Conservation (phyloP, 768 basidiomycete species). For the Lenzites betulinus region DNA sequence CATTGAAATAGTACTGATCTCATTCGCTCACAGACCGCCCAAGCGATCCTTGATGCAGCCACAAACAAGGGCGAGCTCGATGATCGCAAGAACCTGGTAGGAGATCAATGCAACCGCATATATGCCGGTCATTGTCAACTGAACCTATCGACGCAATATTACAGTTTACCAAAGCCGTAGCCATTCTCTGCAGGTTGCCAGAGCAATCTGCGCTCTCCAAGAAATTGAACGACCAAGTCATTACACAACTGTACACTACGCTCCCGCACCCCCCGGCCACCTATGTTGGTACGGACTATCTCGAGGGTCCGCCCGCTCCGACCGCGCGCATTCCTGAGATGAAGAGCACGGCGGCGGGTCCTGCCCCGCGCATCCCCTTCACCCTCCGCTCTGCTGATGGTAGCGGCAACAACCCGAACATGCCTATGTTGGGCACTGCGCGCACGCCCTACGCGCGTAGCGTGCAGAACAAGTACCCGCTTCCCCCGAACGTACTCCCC, state of each 20-base stretch:
- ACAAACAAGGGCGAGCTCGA: constrained; percentile 63
- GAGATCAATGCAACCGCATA: constrained; percentile 27
- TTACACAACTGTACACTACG: constrained; percentile 69
- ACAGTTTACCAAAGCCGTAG: constrained; percentile 72
- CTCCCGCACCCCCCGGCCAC: constrained; percentile 79
- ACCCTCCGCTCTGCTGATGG: constrained; percentile 52
- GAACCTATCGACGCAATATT: constrained; percentile 12
- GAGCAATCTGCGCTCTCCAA: constrained; percentile 47
- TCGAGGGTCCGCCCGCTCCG: constrained; percentile 24
- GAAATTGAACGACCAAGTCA: constrained; percentile 39
- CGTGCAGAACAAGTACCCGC: constrained; percentile 45
- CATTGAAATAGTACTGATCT: neutral
- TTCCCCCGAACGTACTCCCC: constrained; percentile 48
- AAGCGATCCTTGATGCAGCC: constrained; percentile 52
- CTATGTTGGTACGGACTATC: constrained; percentile 59
- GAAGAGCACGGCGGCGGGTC: constrained; percentile 3
- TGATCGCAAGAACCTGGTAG: constrained; percentile 74
- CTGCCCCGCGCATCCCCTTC: constrained; percentile 25
- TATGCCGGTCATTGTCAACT: neutral
- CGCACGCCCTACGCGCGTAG: constrained; percentile 55
- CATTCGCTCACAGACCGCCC: constrained; percentile 28
- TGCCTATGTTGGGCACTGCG: constrained; percentile 51
- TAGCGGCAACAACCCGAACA: constrained; percentile 46
- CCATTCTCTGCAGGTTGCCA: constrained; percentile 63
- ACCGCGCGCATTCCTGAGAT: neutral